Evolutionary conservation across 371 early-diverging fungal genomes (phyloP), one percentile per base, ranked within the genome.

Genomic region (Nematocida displodere): DNA sequence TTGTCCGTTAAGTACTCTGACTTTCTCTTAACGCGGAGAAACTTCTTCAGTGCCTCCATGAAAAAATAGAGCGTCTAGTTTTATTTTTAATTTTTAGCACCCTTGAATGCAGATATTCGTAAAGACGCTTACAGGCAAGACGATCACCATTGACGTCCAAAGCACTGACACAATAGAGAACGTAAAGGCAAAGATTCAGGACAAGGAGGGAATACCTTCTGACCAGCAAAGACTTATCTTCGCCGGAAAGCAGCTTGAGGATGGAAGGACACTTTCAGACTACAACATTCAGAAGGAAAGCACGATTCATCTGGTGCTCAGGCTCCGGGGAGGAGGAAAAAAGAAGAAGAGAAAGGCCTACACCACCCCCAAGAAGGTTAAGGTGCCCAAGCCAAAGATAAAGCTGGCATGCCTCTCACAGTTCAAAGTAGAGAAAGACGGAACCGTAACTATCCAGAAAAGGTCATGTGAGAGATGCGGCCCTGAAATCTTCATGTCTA

Each of bases 401-500:
- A 95, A 82, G 88, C 93, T 86, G 91, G 93, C 88, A 90, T 88
- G 90, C 93, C 94, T 91, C 89, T 92, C 89, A 92, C 94, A 78
- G 44, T 82, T 80, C 80, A 93, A 92, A 80, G 91, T 89, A 81
- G 87, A 89, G 83, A 65, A 68, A 29, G 93, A 93, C 88, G 89
- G 95, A 84, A 91, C 91, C 79, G 92, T 95, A 86, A 92, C 93
- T 63, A 87, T 95, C 67, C 91, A 93, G 82, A 91, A 92, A 88
- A 92, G 93, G 87, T 91, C 92, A 81, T 88, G 85, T 87, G 87
- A 86, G 81, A 88, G 88, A 78, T 95, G 94, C 86, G 94, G 95
- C 83, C 91, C 94, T 79, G 97, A 94, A 87, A 89, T 94, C 86
- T 97, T 95, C 86, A 92, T 94, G 92, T 91, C 93, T 82, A 88